Base-by-base conservation (phyloP, 768 basidiomycete species). In the Lyophyllum decastes region DNA sequence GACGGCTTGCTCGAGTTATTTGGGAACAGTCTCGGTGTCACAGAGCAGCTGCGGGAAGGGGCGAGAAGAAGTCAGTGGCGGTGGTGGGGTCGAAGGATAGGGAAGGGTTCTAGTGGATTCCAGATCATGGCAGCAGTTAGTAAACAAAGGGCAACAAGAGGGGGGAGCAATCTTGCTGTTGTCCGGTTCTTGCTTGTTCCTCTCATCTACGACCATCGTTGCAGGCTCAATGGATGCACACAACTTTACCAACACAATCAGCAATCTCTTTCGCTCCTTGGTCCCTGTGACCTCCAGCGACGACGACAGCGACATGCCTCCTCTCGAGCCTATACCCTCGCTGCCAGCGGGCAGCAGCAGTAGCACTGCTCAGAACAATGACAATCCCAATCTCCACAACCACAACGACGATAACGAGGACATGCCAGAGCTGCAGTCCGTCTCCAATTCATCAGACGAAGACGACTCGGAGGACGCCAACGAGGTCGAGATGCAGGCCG, bases 401-500 rank as follows among this genome's bases (percentile, higher is more conserved):
- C 10, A 12, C 21, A 14, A 44, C 11, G 26, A 38, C 44, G 58
- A 54, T 17, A 34, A 51, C 19, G 49, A 51, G 2, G 4, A 38
- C 12, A 51, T 51, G 49, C 49, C 49, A 14, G 33, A 33, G 6
- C 34, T 51, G 14, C 49, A 51, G 24, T 51, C 49, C 19, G 48
- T 49, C 19, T 49, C 48, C 17, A 16, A 51, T 5, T 40, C 26
- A 4, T 41, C 40, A 17, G 26, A 55, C 0, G 59, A 54, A 16
- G 16, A 46, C 21, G 34, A 55, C 43, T 10, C 27, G 21, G 55
- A 61, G 33, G 35, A 57, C 19, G 54, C 74, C 33, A 72, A 73
- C 38, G 71, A 73, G 26, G 74, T 73, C 52, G 73, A 71, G 45
- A 70, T 71, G 63, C 70, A 70, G 30, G 64, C 66, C 12, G 63